Evolutionary conservation across 2,329 filamentous ascomycete species (phyloP).

Genomic region (Zymoseptoria tritici): DNA sequence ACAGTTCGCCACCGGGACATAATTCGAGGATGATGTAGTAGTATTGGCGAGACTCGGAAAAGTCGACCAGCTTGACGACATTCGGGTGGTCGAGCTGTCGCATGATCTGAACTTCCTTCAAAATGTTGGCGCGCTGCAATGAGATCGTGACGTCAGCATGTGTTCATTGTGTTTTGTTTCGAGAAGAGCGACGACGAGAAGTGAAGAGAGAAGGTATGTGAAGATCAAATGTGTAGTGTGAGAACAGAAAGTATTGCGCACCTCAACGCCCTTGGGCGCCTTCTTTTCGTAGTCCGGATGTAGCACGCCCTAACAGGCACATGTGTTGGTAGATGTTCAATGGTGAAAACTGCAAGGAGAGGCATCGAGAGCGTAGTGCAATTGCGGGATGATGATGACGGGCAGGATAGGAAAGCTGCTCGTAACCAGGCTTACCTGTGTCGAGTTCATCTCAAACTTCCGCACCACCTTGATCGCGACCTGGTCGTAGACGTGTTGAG

Average conservation of each 20-base stretch:
- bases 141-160: conserved; percentile 35
- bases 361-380: conserved; percentile 14
- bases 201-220: conserved; percentile 9
- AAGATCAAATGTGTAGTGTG: conserved; percentile 9
- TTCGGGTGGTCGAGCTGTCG: conserved; percentile 93
- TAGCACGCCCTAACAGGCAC: conserved; percentile 50
- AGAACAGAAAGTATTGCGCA: conserved; percentile 48
- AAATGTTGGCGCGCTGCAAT: conserved; percentile 86
- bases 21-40: conserved; percentile 97
- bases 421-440: conserved; percentile 68
- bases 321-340: conserved; percentile 18
- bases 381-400: neutral
- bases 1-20: conserved; percentile 89
- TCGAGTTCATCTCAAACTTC: conserved; percentile 98
- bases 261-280: conserved; percentile 86
- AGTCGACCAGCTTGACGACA: conserved; percentile 87
- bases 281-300: conserved; percentile 93
- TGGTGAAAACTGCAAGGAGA: conserved; percentile 4
- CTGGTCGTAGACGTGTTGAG: conserved; percentile 62
- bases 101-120: conserved; percentile 99
- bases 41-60: conserved; percentile 87
- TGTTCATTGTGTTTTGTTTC: conserved; percentile 9
- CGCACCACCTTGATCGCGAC: conserved; percentile 98
- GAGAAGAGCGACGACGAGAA: neutral
- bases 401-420: conserved; percentile 8